Evolutionary conservation across 2,329 filamentous ascomycete species (phyloP), one percentile per base, ranked within the genome.

Genomic region (Xylariales sp.): DNA sequence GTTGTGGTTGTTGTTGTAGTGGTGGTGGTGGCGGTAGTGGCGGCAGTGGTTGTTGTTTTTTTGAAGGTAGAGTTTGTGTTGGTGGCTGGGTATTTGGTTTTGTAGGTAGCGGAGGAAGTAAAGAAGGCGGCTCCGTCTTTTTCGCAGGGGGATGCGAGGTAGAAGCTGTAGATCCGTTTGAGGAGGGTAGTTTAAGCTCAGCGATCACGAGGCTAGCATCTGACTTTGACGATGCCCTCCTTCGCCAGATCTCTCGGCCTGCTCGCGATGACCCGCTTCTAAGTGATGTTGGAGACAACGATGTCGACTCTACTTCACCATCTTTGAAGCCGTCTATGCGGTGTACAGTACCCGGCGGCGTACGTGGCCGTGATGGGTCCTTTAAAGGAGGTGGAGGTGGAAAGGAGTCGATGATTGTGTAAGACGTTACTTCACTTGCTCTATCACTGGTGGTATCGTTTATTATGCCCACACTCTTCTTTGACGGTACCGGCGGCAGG

Each of bases 211-310:
- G 75, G 68, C 77, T 81, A 60, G 80, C 80, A 62, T 86, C 83
- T 62, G 80, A 80, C 74, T 84, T 87, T 32, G 82, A 77, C 14
- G 85, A 86, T 57, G 76, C 75, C 53, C 86, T 82, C 60, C 86
- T 81, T 64, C 82, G 81, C 85, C 85, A 87, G 39, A 83, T 78
- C 68, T 82, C 78, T 7, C 73, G 72, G 53, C 72, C 70, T 36
- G 71, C 48, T 8, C 48, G 70, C 12, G 78, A 71, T 34, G 75
- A 77, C 49, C 71, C 74, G 68, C 64, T 53, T 53, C 50, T 52
- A 30, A 71, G 36, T 5, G 75, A 69, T 2, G 62, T 58, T n/a
- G 76, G 61, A 8, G 75, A 68, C 50, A 72, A 68, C 43, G 70
- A 67, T 28, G 68, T 54, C 18, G 66, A 55, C 53, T 63, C 68